Evolutionary conservation across 2,329 filamentous ascomycete genomes (phyloP).

Genomic region (Tolypocladium paradoxum): DNA sequence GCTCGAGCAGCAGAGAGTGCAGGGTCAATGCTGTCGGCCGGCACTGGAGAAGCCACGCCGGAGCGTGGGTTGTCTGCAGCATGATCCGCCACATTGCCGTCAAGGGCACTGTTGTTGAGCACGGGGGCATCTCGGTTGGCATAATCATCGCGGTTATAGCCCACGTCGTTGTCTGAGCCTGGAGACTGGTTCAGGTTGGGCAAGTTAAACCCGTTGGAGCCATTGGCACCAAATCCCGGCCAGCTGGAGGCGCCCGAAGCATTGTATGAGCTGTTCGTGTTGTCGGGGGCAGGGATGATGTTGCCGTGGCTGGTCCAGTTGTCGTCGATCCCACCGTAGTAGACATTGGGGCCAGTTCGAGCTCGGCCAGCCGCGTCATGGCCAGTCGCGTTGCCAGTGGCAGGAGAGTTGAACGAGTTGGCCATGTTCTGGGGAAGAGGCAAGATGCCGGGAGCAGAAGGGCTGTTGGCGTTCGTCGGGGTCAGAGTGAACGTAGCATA

Average conservation of each 20-base stretch:
- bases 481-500: background rate
- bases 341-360: background rate
- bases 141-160: background rate
- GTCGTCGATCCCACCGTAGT: background rate
- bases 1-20: background rate
- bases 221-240: background rate
- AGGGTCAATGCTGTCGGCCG: background rate
- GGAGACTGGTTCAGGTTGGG: conserved; percentile 1
- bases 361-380: background rate
- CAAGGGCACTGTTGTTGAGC: background rate
- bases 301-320: background rate
- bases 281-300: background rate
- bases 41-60: background rate
- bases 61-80: background rate
- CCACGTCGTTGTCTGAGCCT: background rate
- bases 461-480: background rate
- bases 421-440: background rate
- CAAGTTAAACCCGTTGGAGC: background rate
- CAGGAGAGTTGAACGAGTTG: background rate
- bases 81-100: background rate
- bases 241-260: background rate
- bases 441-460: background rate
- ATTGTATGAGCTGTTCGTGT: background rate
- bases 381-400: background rate
- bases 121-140: background rate